Evolutionary conservation across 768 basidiomycete species (phyloP).

Genomic region (Goffeauzyma gilvescens): DNA sequence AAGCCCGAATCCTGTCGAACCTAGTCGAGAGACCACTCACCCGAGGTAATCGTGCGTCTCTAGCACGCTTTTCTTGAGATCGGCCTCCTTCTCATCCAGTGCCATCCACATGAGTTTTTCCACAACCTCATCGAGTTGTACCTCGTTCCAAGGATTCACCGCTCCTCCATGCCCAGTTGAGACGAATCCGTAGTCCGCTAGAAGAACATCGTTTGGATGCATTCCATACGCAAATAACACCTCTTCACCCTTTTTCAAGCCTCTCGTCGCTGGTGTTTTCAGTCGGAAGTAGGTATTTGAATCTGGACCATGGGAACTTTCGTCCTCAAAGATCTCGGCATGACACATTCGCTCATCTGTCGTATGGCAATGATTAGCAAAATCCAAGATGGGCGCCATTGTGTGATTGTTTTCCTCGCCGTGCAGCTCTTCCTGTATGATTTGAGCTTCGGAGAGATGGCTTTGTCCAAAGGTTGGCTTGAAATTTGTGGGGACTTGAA

Average conservation of each 20-base stretch:
- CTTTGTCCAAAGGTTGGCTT: slow-evolving; percentile 34
- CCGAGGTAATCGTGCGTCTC: slow-evolving; percentile 61
- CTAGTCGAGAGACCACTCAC: slow-evolving; percentile 35
- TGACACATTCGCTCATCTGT: not conserved
- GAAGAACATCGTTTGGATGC: slow-evolving; percentile 57
- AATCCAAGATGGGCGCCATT: slow-evolving; percentile 73
- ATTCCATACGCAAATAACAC: slow-evolving; percentile 59
- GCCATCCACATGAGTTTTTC: slow-evolving; percentile 17
- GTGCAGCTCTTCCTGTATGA: not conserved
- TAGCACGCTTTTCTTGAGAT: slow-evolving; percentile 41
- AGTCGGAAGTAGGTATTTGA: not conserved
- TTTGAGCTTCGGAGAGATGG: slow-evolving; percentile 39
- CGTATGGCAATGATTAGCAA: slow-evolving; percentile 52
- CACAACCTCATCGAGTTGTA: slow-evolving; percentile 47
- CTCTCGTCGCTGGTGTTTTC: slow-evolving; percentile 27
- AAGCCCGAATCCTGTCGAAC: slow-evolving; percentile 1
- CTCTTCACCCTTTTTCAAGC: slow-evolving; percentile 43
- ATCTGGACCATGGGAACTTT: slow-evolving; percentile 20
- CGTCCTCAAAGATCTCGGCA: not conserved
- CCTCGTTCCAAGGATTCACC: slow-evolving; percentile 36
- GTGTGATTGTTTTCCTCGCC: slow-evolving; percentile 50
- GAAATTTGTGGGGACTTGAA: slow-evolving; percentile 39
- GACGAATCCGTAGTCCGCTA: slow-evolving; percentile 82
- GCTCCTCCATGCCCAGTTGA: slow-evolving; percentile 9
- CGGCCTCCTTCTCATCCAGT: slow-evolving; percentile 33